A percentile compares a stretch with the other conserved stretches of the same genome.
Evolutionary conservation across 1,284 basidiomycete species (phyloP).

Genomic region (Anthracocystis walkeri): DNA sequence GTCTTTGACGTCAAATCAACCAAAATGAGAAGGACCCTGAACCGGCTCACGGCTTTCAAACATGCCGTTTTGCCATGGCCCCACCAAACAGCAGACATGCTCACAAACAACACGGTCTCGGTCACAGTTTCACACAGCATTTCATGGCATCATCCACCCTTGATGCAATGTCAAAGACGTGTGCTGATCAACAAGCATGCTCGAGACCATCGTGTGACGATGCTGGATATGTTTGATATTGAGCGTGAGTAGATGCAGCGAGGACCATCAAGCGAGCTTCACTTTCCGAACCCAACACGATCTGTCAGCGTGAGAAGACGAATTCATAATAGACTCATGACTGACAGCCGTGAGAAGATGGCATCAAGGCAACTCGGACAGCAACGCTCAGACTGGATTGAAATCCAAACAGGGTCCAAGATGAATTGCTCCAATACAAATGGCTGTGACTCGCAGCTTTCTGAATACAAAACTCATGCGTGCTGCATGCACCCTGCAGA

Average conservation of each 20-base stretch:
- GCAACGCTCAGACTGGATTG: neutral
- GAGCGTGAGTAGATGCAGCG: constrained; percentile 7
- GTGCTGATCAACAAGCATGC: neutral
- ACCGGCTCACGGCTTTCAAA: constrained; percentile 38
- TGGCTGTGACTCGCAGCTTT: neutral
- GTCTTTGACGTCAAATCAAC: neutral
- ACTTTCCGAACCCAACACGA: constrained; percentile 24
- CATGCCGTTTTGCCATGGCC: constrained; percentile 2
- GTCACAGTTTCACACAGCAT: too few species aligned
- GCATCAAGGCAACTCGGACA: neutral
- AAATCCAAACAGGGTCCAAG: neutral
- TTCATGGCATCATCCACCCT: too few species aligned
- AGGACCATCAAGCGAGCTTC: constrained; percentile 27
- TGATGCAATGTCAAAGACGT: neutral
- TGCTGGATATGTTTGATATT: constrained; percentile 8
- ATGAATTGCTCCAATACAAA: neutral
- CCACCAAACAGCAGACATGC: neutral
- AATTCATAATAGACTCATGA: neutral
- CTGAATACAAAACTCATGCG: neutral
- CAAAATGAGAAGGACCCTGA: constrained; percentile 10
- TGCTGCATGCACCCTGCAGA: constrained; percentile 31
- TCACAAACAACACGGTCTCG: too few species aligned
- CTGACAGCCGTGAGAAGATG: too few species aligned
- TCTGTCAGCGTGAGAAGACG: too few species aligned
- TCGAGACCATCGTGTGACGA: neutral